A percentile compares a stretch with the other conserved stretches of the same genome.
phyloP scores from a whole-genome alignment of 2,329 filamentous ascomycete genomes.

The Aspergillus tamarii region DNA sequence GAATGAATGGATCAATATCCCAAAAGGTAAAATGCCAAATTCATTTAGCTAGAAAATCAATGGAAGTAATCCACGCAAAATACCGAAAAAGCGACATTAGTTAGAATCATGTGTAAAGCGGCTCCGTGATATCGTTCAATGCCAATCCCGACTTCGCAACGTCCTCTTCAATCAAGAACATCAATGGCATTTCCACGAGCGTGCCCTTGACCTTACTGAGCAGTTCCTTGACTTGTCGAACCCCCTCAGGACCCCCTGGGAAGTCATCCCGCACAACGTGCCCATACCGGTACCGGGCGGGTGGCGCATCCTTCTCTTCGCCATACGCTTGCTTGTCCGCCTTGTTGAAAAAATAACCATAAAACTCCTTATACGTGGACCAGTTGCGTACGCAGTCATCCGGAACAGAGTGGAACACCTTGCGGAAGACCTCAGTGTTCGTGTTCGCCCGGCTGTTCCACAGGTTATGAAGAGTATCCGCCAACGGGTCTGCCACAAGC shows the following conservation, averaged over 20 bases:
- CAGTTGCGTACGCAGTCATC: slow-evolving; percentile 61
- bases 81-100: background rate
- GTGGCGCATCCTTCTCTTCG: slow-evolving; percentile 45
- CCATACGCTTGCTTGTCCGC: slow-evolving; percentile 48
- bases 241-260: slow-evolving; percentile 62
- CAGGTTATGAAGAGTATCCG: slow-evolving; percentile 56
- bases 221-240: slow-evolving; percentile 72
- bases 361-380: slow-evolving; percentile 67
- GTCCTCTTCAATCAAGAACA: slow-evolving; percentile 83
- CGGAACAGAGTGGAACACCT: slow-evolving; percentile 66
- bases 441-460: slow-evolving; percentile 63
- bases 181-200: slow-evolving; percentile 85
- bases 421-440: slow-evolving; percentile 64
- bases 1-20: background rate
- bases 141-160: slow-evolving; percentile 80
- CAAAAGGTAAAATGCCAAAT: background rate
- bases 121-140: slow-evolving; percentile 72
- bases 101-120: slow-evolving; percentile 65
- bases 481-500: slow-evolving; percentile 61
- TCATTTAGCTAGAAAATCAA: background rate
- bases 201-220: slow-evolving; percentile 69
- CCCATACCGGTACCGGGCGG: slow-evolving; percentile 73
- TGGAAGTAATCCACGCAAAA: background rate
- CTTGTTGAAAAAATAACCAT: slow-evolving; percentile 60
- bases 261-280: slow-evolving; percentile 85